Evolutionary conservation across 2,329 filamentous ascomycete species (phyloP), one percentile per base, ranked within the genome.

Genomic region (Didymella pinodella): DNA sequence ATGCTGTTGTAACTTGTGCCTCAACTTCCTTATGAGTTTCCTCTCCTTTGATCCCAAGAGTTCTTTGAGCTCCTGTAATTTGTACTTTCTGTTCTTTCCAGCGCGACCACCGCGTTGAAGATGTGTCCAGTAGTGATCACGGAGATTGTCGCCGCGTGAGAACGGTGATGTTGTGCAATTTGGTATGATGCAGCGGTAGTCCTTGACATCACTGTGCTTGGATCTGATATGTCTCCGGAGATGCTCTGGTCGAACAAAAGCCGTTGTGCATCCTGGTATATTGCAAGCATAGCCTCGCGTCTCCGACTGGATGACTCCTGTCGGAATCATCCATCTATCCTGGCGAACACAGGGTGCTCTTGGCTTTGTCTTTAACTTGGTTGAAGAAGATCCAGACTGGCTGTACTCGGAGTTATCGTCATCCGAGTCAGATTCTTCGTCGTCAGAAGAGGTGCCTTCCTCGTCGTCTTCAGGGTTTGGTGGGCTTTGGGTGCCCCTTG

Each of bases 111-210:
- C 65, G 8, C 63, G 51, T 1, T 56, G 26, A 5, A 71, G n/a
- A 46, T 71, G 69, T 18, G 67, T 70, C 60, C 65, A 68, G 54
- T 71, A 71, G 29, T 71, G 69, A 16, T 69, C 64, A 0, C 66
- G 62, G 10, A 68, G 40, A 46, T 71, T 71, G 45, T 71, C 69
- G 2, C 64, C 62, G n/a, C 69, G 65, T 1, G 60, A 62, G 36
- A 71, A 71, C 14, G 38, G 18, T 2, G 20, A 22, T 25, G 36
- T 59, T 2, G 7, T 12, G 41, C 69, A 71, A 3, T 18, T 16
- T 7, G 62, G 58, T 4, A 71, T 48, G 31, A 64, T 63, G 43
- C 68, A 71, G 1, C 4, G 2, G 7, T 57, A 61, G 2, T 48
- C n/a, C 26, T 49, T 61, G 0, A 34, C 12, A 6, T 16, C 25